phyloP scores from a whole-genome alignment of 192 early-diverging fungal species.

The Coemansia reversa region DNA sequence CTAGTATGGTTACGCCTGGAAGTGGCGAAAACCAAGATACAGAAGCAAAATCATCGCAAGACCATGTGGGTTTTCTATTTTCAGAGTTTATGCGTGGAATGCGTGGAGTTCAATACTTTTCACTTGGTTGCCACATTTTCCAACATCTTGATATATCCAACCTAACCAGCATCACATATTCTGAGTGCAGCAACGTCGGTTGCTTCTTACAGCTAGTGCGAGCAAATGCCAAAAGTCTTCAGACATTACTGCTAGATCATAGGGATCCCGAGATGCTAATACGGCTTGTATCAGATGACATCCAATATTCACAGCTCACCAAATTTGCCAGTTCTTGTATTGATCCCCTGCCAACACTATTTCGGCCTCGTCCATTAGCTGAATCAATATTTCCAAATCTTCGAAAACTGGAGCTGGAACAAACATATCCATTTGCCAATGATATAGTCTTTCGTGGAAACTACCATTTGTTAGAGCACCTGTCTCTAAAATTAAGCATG shows the following conservation, averaged over 20 bases:
- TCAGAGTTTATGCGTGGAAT: constrained; percentile 5
- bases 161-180: constrained; percentile 16
- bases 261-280: neutral
- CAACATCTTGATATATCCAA: neutral
- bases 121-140: constrained; percentile 6
- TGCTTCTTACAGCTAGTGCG: constrained; percentile 20
- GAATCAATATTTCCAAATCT: constrained; percentile 9
- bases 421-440: constrained; percentile 21
- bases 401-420: constrained; percentile 1
- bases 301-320: neutral
- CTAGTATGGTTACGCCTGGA: constrained; percentile 13
- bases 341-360: neutral
- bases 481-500: constrained; percentile 8
- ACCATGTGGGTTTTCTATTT: constrained; percentile 7
- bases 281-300: neutral
- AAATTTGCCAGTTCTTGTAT: neutral
- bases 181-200: constrained; percentile 11
- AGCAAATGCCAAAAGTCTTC: constrained; percentile 9
- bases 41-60: neutral
- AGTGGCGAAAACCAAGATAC: neutral
- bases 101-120: constrained; percentile 8
- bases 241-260: constrained; percentile 12
- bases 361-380: neutral
- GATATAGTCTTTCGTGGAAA: constrained; percentile 24
- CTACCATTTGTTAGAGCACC: neutral